A percentile compares a stretch with the other conserved stretches of the same genome.
Evolutionary conservation across 2,329 filamentous ascomycete species (phyloP).

Genomic region (Cryphonectria radicalis): DNA sequence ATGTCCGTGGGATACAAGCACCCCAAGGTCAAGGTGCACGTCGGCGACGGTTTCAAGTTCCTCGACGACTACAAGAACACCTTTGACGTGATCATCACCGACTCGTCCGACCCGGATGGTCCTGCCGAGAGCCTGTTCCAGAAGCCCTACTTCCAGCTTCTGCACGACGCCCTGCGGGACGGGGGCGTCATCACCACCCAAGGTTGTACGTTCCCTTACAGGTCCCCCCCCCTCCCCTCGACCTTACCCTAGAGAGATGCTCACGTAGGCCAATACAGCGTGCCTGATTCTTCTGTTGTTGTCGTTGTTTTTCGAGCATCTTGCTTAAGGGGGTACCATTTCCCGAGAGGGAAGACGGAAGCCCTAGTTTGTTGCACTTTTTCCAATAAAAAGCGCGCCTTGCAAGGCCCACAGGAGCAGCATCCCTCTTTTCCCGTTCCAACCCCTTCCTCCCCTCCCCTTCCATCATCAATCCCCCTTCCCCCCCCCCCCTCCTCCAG

Average conservation of each 20-base stretch:
- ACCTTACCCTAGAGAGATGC: constrained; percentile 34
- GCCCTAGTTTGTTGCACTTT: constrained; percentile 2
- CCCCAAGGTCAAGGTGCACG: constrained; percentile 88
- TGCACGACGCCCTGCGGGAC: constrained; percentile 85
- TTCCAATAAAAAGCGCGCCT: constrained; percentile 11
- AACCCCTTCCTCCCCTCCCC: background rate
- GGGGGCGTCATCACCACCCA: constrained; percentile 99
- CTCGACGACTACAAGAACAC: constrained; percentile 93
- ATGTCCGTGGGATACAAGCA: constrained; percentile 95
- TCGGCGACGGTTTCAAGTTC: constrained; percentile 99
- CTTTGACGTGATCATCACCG: constrained; percentile 99
- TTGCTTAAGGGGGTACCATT: constrained; percentile 18
- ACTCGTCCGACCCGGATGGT: constrained; percentile 96
- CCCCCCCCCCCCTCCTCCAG: background rate
- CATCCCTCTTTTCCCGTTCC: constrained; percentile 1
- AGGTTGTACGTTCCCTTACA: constrained; percentile 95
- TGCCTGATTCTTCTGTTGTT: constrained; percentile 36
- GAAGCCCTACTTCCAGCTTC: constrained; percentile 97
- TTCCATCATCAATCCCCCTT: background rate
- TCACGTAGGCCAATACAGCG: constrained; percentile 37
- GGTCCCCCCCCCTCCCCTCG: constrained; percentile 34
- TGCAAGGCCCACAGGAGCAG: constrained; percentile 11
- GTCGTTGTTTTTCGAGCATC: constrained; percentile 14
- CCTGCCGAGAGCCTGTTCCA: constrained; percentile 96
- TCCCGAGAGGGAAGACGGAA: constrained; percentile 6